Conservation (phyloP, 2,329 filamentous ascomycete species). For the Colletotrichum sp. region DNA sequence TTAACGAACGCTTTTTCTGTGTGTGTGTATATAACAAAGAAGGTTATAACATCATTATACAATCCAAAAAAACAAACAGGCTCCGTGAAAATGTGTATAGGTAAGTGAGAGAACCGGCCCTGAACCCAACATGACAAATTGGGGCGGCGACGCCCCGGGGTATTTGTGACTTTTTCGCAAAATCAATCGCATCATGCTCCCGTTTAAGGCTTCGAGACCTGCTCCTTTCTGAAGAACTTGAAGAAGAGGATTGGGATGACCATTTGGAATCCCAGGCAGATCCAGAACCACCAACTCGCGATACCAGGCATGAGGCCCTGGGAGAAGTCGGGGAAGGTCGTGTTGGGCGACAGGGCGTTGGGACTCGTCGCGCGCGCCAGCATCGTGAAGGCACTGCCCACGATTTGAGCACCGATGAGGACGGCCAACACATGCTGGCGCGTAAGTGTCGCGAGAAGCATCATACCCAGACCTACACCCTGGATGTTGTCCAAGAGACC, state of each 20-base stretch:
- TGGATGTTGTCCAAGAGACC: slow-evolving; percentile 70
- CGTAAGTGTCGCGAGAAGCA: slow-evolving; percentile 69
- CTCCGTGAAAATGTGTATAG: slow-evolving; percentile 2
- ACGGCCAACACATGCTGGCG: slow-evolving; percentile 69
- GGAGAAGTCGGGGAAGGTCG: slow-evolving; percentile 67
- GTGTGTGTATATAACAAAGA: slow-evolving; percentile 1
- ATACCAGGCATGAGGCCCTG: slow-evolving; percentile 50
- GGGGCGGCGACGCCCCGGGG: slow-evolving; percentile 4
- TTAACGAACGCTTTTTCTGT: slow-evolving; percentile 12
- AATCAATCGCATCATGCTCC: background rate
- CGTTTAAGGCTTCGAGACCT: slow-evolving; percentile 56
- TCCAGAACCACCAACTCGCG: slow-evolving; percentile 64
- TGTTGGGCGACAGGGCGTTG: slow-evolving; percentile 64
- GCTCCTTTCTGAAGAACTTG: slow-evolving; percentile 62
- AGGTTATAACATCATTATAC: slow-evolving; percentile 20
- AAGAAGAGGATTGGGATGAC: slow-evolving; percentile 63
- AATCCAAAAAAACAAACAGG: slow-evolving; percentile 9
- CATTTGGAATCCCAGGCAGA: slow-evolving; percentile 62
- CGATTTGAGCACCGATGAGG: slow-evolving; percentile 64
- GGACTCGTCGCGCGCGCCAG: slow-evolving; percentile 65
- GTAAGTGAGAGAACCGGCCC: slow-evolving; percentile 15
- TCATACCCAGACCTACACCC: slow-evolving; percentile 72
- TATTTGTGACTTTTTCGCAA: slow-evolving; percentile 12
- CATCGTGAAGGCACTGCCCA: slow-evolving; percentile 68
- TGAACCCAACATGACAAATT: slow-evolving; percentile 13